Conservation (phyloP, 139 green algal genomes). For the Gonium pectorale region DNA sequence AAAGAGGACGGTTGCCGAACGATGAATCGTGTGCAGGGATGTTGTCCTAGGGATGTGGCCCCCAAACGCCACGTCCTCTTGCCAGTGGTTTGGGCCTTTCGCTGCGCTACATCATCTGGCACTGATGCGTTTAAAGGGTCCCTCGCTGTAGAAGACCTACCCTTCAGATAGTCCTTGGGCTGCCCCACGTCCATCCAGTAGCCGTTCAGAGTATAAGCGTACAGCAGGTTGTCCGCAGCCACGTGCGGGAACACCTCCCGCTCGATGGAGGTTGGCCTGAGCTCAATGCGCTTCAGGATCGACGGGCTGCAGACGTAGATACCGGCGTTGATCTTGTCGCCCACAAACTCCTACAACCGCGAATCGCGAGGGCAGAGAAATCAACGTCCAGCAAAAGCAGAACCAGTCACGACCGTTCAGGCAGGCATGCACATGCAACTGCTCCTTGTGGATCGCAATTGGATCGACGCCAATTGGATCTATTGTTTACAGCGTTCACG, state of each 20-base stretch:
- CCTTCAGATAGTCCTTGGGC: conserved; percentile 92
- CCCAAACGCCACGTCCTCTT: too few relatives aligned
- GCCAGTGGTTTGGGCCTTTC: too few relatives aligned
- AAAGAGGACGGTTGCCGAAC: neutral
- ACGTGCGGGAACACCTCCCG: conserved; percentile 97
- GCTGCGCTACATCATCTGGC: too few relatives aligned
- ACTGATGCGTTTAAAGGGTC: too few relatives aligned
- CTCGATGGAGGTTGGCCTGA: conserved; percentile 94
- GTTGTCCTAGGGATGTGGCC: neutral
- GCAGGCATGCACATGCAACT: too few relatives aligned
- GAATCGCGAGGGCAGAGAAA: too few relatives aligned
- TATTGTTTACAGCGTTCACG: too few relatives aligned
- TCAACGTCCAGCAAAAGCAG: too few relatives aligned
- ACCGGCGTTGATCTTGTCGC: conserved; percentile 99
- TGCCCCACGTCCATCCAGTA: conserved; percentile 99
- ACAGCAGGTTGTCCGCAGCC: conserved; percentile 87
- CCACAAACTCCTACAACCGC: conserved; percentile 98
- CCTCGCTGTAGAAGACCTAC: conserved; percentile 39
- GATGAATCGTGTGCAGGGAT: too few relatives aligned
- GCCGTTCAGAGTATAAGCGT: conserved; percentile 88
- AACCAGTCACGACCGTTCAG: too few relatives aligned
- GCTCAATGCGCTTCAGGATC: conserved; percentile 94
- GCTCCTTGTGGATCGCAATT: too few relatives aligned
- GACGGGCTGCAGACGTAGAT: conserved; percentile 93
- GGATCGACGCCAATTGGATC: too few relatives aligned